phyloP scores from a whole-genome alignment of 2,329 filamentous ascomycete species.

The Calonectria pseudoturangicola region DNA sequence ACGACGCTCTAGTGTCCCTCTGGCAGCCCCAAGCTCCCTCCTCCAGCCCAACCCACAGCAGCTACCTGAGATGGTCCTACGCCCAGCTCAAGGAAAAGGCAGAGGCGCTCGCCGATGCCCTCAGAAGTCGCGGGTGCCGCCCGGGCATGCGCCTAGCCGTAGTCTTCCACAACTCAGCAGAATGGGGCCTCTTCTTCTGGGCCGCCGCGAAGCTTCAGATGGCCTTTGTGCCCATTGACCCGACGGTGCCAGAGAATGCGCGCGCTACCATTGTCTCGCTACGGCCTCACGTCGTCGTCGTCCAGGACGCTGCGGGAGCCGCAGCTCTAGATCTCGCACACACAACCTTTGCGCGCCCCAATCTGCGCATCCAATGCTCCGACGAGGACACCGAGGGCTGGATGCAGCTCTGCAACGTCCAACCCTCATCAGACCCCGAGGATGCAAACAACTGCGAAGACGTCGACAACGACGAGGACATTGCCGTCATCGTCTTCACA shows the following conservation, averaged over 20 bases:
- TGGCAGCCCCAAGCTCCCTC: conserved; percentile 55
- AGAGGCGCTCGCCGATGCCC: conserved; percentile 51
- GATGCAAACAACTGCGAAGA: neutral
- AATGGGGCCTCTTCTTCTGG: conserved; percentile 64
- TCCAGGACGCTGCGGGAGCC: conserved; percentile 55
- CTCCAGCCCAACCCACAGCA: conserved; percentile 27
- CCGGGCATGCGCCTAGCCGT: conserved; percentile 57
- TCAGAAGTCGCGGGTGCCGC: conserved; percentile 51
- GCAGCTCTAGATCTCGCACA: conserved; percentile 44
- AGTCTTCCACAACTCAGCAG: conserved; percentile 61
- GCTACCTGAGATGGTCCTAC: conserved; percentile 58
- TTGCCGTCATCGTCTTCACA: conserved; percentile 67
- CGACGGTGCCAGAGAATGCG: conserved; percentile 52
- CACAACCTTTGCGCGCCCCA: neutral
- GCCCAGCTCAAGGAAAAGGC: conserved; percentile 50
- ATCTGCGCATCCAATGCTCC: conserved; percentile 53
- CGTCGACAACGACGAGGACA: conserved; percentile 30
- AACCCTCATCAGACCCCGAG: neutral
- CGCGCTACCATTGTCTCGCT: conserved; percentile 49
- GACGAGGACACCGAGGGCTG: conserved; percentile 45
- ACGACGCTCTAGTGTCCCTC: conserved; percentile 61
- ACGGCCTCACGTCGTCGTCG: conserved; percentile 57
- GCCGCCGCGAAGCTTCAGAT: conserved; percentile 58
- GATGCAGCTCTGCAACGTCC: conserved; percentile 45
- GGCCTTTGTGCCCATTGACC: conserved; percentile 60